Evolutionary conservation across 257 asterid species (phyloP).

Genomic region (Vinca minor): DNA sequence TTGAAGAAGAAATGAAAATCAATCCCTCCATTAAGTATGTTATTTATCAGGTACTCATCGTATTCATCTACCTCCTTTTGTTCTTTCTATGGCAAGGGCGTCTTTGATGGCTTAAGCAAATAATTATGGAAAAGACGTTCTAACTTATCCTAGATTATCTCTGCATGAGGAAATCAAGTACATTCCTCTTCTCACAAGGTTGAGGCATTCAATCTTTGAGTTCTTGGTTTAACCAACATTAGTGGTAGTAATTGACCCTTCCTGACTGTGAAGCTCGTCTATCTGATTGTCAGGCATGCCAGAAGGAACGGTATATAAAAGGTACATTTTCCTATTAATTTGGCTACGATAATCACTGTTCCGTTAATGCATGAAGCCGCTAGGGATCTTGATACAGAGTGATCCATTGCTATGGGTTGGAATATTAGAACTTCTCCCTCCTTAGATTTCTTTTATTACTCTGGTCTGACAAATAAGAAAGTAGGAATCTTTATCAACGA

Average conservation of each 20-base stretch:
- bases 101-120: slow-evolving; percentile 17
- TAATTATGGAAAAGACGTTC: background rate
- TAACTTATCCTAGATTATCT: background rate
- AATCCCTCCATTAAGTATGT: slow-evolving; percentile 22
- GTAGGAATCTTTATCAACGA: background rate
- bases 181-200: background rate
- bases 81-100: slow-evolving; percentile 22
- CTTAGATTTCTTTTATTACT: background rate
- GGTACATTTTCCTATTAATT: background rate
- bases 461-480: background rate
- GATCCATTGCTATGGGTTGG: background rate
- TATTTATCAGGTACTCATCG: slow-evolving; percentile 17
- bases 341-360: background rate
- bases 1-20: slow-evolving; percentile 24
- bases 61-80: background rate
- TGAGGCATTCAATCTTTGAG: background rate
- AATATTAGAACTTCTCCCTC: background rate
- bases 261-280: background rate
- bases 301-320: background rate
- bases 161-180: background rate
- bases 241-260: background rate
- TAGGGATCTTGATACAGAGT: background rate
- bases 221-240: background rate
- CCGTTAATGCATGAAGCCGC: background rate
- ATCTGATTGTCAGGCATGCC: background rate